Evolutionary conservation across 345 rosid genomes (phyloP), one percentile per base, ranked within the genome.

Genomic region (Eucalyptus brandiana): DNA sequence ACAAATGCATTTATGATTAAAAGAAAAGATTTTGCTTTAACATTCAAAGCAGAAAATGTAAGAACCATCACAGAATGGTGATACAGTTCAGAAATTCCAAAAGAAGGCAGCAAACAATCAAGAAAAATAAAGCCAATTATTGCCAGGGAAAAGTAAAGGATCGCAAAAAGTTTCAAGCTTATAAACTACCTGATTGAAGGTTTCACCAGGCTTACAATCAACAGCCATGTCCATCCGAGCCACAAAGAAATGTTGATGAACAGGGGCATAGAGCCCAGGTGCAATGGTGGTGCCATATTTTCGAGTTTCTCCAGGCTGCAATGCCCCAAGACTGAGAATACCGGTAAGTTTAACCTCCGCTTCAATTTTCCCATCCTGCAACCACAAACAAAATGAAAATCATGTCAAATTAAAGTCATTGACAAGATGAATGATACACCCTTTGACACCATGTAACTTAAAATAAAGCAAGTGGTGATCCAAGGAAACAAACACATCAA

Each of bases 211-310:
- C 89, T 90, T 94, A 92, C 97, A 96, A 88, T 96, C 97, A 86
- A 96, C 97, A 6, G 96, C 96, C 96, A 95, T 94, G 94, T 96
- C 94, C 97, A 95, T 93, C 58, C 96, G 95, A 90, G 97, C 94
- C 42, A 96, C 97, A 90, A 95, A 96, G 87, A 96, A 95, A 92
- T 96, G 98, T 89, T 96, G 98, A 92, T 96, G 98, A 83, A 96
- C 96, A 26, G 96, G 96, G 58, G 97, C 97, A 87, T 96, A 95
- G 50, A 96, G 91, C 56, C 98, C 97, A n/a, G 98, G 96, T 53
- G 98, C 97, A 81, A 95, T 95, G 60, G 93, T 94, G 56, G 97
- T 96, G 44, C 97, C 97, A 89, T 96, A 96, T 90, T 94, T 96
- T 80, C 96, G 91, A n/a, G 88, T 91, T 89, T 96, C 96, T 87